Percentiles rank a stretch among this genome's conserved stretches.
phyloP scores from a whole-genome alignment of 371 early-diverging fungal genomes.

The Lichtheimia ramosa region DNA sequence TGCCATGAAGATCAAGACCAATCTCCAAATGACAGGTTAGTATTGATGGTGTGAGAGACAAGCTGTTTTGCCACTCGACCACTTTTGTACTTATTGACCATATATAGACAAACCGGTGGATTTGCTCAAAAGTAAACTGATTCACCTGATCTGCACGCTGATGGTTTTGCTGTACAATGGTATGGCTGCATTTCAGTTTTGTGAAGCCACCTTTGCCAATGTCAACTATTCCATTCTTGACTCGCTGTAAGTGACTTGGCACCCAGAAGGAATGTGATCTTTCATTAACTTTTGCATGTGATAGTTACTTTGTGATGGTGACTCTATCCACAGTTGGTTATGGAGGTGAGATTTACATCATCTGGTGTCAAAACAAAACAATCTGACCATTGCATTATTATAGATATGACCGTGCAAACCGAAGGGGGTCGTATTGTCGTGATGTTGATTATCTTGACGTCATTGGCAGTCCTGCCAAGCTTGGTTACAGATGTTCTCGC shows the following conservation, averaged over 20 bases:
- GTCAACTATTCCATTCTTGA: constrained; percentile 53
- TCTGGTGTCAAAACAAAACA: too few species aligned
- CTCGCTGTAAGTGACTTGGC: constrained; percentile 39
- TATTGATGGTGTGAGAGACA: not conserved
- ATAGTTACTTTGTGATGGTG: constrained; percentile 62
- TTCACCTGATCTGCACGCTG: constrained; percentile 62
- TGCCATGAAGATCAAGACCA: constrained; percentile 58
- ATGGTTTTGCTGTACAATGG: constrained; percentile 68
- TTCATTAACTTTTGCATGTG: not conserved
- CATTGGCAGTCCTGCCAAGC: constrained; percentile 64
- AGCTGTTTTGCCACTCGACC: not conserved
- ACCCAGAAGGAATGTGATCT: not conserved
- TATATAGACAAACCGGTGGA: constrained; percentile 41
- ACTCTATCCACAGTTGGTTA: constrained; percentile 81
- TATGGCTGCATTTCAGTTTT: constrained; percentile 70
- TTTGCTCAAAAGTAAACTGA: constrained; percentile 59
- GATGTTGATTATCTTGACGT: constrained; percentile 67
- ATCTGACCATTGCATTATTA: too few species aligned
- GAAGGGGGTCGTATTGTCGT: constrained; percentile 63
- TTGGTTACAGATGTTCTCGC: constrained; percentile 58
- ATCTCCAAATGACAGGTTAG: constrained; percentile 49
- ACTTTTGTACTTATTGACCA: not conserved
- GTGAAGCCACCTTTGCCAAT: constrained; percentile 61
- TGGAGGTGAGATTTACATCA: constrained; percentile 41
- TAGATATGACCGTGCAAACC: constrained; percentile 70